These are phyloP conservation scores for Pholiota microspora DNA, from an alignment of 768 basidiomycete species.

Conservation along the genomic window DNA sequence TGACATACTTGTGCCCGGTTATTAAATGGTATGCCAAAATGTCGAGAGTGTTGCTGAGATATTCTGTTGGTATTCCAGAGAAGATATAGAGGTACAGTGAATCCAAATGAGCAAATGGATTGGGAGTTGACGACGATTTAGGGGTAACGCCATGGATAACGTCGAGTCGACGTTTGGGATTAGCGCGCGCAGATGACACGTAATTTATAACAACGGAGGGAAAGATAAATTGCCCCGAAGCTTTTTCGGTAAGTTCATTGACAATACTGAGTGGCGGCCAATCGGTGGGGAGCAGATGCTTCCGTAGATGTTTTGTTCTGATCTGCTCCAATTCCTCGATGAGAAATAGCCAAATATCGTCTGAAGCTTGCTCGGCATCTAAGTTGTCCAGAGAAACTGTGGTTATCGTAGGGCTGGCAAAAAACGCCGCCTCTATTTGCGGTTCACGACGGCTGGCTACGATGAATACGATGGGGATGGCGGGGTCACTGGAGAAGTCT, in stretches of 20 bases:
- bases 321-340: constrained; percentile 5
- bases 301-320: not conserved
- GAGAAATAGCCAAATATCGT: constrained; percentile 12
- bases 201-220: constrained; percentile 14
- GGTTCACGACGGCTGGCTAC: constrained; percentile 14
- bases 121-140: too few species aligned
- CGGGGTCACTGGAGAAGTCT: not conserved
- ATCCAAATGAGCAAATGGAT: too few species aligned
- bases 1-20: too few species aligned
- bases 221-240: constrained; percentile 16
- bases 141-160: not conserved
- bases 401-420: not conserved
- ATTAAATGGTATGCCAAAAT: too few species aligned
- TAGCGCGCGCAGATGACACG: not conserved
- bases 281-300: not conserved
- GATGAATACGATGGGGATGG: constrained; percentile 8
- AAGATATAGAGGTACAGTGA: too few species aligned
- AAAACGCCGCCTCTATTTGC: constrained; percentile 10
- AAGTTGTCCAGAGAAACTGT: constrained; percentile 1
- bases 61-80: too few species aligned
- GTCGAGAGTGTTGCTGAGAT: too few species aligned
- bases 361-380: not conserved
- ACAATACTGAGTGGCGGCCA: constrained; percentile 11
- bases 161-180: not conserved
- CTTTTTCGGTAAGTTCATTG: constrained; percentile 9